Evolutionary conservation across 805 yeast genomes (phyloP), one percentile per base, ranked within the genome.

Genomic region (Dipodascus albidus): DNA sequence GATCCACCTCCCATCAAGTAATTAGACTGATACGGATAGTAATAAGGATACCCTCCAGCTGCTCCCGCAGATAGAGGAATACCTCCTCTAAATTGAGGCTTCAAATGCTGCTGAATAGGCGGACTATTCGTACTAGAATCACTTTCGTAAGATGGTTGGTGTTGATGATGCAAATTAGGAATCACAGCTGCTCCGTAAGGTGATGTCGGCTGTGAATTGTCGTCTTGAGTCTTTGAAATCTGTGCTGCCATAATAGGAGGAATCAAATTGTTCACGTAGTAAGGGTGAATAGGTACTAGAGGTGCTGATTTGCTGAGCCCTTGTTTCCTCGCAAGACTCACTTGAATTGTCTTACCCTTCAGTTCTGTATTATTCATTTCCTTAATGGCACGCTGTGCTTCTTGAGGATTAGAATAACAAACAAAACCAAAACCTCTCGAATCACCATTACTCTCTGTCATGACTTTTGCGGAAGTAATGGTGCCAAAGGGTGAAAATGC

Each of bases 381-480:
- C 49, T 78, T 77, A 53, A 84, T 79, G 15, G 95, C 91, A 61
- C 75, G 72, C 50, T 80, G 77, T 4, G 95, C 93, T 62, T 81
- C 78, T 50, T 78, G 70, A 53, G 85, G 83, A 57, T 70, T 71
- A 61, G 79, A 81, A 64, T 77, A 87, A 68, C 88, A 85, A 52
- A 86, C 87, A 70, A 87, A 87, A 48, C 93, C 95, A 64, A 83
- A 87, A 20, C 93, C 90, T 64, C 81, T 79, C 21, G 91, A 83
- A 55, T 72, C 72, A 31, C 73, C 74, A n/a, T 58, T 54, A 41
- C 70, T 73, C 53, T 70, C 74, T 2, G 80, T 76, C 69, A 81
- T 79, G 23, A 80, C 71, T 53, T 78, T 77, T 2, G 80, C 78
- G 47, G 82, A 76, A 6, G 77, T 71, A 35, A 81, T 76, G 23